Evolutionary conservation across 2,329 filamentous ascomycete species (phyloP).

Genomic region (Cryphonectria carpinicola): DNA sequence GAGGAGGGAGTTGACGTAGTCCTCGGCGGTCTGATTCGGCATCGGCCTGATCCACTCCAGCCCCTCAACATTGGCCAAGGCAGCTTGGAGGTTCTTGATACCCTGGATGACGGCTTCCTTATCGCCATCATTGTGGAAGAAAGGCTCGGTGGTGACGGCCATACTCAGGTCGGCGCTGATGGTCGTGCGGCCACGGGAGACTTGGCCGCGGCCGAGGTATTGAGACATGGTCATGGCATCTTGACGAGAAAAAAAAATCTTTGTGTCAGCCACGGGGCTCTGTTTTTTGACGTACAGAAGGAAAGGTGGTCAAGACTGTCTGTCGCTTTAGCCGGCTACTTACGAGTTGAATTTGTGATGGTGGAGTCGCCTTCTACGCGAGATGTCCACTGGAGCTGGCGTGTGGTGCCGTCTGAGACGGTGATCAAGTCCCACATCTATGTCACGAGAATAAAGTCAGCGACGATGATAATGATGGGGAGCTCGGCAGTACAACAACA

Average conservation of each 20-base stretch:
- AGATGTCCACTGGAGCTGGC: constrained; percentile 69
- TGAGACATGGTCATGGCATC: constrained; percentile 58
- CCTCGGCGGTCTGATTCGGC: constrained; percentile 54
- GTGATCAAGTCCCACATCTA: constrained; percentile 60
- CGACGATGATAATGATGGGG: background rate
- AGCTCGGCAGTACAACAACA: background rate
- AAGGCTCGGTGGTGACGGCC: constrained; percentile 61
- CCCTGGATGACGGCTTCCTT: constrained; percentile 66
- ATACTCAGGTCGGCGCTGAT: constrained; percentile 63
- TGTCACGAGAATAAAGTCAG: background rate
- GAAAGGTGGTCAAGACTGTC: background rate
- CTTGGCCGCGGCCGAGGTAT: constrained; percentile 67
- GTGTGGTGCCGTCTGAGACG: constrained; percentile 61
- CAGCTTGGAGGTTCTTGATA: constrained; percentile 62
- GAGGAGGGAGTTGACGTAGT: constrained; percentile 54
- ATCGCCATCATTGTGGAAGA: constrained; percentile 62
- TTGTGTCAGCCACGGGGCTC: background rate
- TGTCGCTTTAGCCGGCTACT: constrained; percentile 7
- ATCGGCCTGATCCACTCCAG: constrained; percentile 62
- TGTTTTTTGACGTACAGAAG: background rate
- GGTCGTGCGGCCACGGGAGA: constrained; percentile 64
- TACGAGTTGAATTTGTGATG: constrained; percentile 34
- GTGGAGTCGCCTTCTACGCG: constrained; percentile 44
- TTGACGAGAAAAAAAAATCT: constrained; percentile 30
- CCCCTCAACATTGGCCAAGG: constrained; percentile 56